Conservation (phyloP, 108 stramenopile genomes). For the Nannochloropsis oceanica region DNA sequence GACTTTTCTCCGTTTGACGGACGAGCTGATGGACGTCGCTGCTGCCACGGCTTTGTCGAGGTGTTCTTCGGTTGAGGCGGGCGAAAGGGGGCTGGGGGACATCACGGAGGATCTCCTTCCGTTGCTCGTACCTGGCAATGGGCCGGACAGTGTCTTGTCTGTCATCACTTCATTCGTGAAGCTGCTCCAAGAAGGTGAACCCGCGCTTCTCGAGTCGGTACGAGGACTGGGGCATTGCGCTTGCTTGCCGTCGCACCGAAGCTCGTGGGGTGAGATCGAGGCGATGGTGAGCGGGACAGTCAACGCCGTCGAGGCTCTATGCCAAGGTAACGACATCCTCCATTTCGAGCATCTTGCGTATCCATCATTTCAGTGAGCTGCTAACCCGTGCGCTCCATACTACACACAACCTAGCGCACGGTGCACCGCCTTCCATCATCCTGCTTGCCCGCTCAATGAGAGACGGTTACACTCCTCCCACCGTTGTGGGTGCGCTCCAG, state of each 20-base stretch:
- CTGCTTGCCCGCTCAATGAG: neutral
- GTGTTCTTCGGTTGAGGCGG: neutral
- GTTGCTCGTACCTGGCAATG: neutral
- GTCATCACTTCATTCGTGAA: neutral
- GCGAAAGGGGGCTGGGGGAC: neutral
- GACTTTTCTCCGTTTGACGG: neutral
- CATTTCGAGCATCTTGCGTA: too few species aligned
- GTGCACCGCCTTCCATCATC: neutral
- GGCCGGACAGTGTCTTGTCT: neutral
- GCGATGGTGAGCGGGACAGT: neutral
- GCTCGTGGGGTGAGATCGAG: neutral
- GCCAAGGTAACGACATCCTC: neutral
- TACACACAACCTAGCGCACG: neutral
- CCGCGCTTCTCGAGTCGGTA: neutral
- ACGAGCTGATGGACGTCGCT: neutral
- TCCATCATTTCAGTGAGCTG: too few species aligned
- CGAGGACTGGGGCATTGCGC: neutral
- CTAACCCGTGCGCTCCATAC: too few species aligned
- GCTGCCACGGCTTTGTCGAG: neutral
- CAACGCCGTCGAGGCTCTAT: neutral
- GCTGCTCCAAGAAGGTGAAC: neutral
- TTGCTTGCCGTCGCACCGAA: neutral
- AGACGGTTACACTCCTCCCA: neutral
- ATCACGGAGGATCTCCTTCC: neutral
- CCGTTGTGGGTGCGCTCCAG: neutral